These are phyloP conservation scores for Diaporthe citriasiana DNA, from an alignment of 2,329 filamentous ascomycete species.

Conservation along the genomic window DNA sequence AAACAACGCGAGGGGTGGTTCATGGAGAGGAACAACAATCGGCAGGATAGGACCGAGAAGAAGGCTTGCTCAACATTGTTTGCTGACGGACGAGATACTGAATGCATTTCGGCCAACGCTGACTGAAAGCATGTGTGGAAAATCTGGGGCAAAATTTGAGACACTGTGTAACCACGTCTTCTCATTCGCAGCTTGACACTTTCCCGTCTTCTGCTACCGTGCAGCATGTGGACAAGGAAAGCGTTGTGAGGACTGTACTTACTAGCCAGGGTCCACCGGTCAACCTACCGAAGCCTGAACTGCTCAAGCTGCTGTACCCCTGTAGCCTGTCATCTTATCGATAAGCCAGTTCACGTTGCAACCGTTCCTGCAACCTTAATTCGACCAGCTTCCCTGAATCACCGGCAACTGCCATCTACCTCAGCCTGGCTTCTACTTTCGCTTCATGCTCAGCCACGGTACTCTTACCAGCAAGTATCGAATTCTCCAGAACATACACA, in stretches of 20 bases:
- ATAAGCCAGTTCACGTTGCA: conserved; percentile 11
- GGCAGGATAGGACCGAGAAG: neutral
- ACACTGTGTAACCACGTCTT: neutral
- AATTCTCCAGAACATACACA: neutral
- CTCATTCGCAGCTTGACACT: conserved; percentile 2
- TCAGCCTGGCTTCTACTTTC: neutral
- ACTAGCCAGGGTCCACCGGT: neutral
- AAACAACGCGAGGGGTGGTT: neutral
- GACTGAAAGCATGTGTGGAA: neutral
- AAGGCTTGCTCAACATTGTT: neutral
- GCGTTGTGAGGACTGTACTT: conserved; percentile 10
- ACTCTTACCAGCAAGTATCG: neutral
- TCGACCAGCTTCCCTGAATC: conserved; percentile 15
- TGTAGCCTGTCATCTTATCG: conserved; percentile 10
- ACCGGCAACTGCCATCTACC: neutral
- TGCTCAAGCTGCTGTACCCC: neutral
- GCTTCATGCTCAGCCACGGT: neutral
- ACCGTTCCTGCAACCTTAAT: conserved; percentile 27
- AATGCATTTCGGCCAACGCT: neutral
- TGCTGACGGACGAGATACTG: neutral
- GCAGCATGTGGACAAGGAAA: neutral
- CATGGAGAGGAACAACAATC: neutral
- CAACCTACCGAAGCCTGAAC: neutral
- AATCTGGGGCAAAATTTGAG: conserved; percentile 1
- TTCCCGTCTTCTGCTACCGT: neutral